Base-by-base conservation (phyloP, 116 monocot genomes). In the Phalaenopsis hybrid region DNA sequence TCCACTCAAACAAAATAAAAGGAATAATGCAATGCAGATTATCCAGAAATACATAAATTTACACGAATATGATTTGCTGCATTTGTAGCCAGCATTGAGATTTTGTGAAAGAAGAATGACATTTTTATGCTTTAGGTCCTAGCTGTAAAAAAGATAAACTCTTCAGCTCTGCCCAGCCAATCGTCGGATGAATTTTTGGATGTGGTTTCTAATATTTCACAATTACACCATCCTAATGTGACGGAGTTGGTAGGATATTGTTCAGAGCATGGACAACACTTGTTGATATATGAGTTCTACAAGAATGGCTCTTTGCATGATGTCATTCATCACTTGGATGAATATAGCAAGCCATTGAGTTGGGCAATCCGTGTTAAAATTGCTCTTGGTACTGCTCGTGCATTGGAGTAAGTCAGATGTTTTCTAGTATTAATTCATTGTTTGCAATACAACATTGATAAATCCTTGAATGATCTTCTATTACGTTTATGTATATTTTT, bases 121-220 rank as follows among this genome's bases (percentile, higher is more conserved):
- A 73, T 73, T 13, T 12, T 65, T 12, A 23, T 65, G 25, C 8
- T 65, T 23, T 28, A 85, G 85, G 81, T 85, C 57, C 28, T 85
- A 46, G 85, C 85, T 77, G 85, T 85, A 13, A 81, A 85, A 80
- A 85, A 85, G 74, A 76, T 85, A n/a, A 80, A 85, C 31, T 67
- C 67, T 33, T 75, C 57, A 80, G 67, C 44, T 16, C 31, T 81
- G 20, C 67, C 80, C 77, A 77, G 67, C 20, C 61, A 81, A 69
- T 76, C 76, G 46, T 50, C 80, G 17, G 77, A 85, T 33, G 45
- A 81, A 8, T 85, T 85, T 67, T 76, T 85, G 25, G 77, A 81
- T 2, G 43, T 80, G 76, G 81, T 85, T 68, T 77, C 77, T 25
- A 81, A 77, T 41, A 81, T 85, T 67, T 76, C 85, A 77, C 46